Percentiles rank a stretch among this genome's conserved stretches.
Conservation (phyloP, 176 grass and related monocot genomes). For the Phoenix dactylifera region DNA sequence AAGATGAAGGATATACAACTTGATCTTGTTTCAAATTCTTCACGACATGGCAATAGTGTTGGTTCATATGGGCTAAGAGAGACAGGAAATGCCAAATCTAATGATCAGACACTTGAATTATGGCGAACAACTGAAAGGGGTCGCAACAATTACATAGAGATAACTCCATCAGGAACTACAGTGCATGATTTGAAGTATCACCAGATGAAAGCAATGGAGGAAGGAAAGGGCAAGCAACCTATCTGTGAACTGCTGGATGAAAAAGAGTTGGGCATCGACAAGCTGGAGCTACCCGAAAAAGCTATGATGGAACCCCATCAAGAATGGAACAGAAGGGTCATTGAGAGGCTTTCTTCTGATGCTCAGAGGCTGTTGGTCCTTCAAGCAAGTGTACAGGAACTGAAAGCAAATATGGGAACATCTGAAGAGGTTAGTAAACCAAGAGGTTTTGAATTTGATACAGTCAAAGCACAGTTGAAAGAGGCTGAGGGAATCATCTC, state of each 20-base stretch:
- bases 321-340: conserved; percentile 77
- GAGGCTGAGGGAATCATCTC: conserved; percentile 57
- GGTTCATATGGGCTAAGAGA: conserved; percentile 29
- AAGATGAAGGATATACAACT: conserved; percentile 92
- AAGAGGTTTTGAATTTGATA: conserved; percentile 31
- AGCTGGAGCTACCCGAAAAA: conserved; percentile 39
- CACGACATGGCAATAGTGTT: conserved; percentile 10
- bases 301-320: conserved; percentile 24
- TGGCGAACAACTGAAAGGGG: neutral
- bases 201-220: conserved; percentile 8
- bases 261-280: conserved; percentile 79
- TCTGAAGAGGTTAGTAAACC: conserved; percentile 15
- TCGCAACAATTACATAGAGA: conserved; percentile 6
- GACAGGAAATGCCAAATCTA: conserved; percentile 15
- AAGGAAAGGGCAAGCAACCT: conserved; percentile 26
- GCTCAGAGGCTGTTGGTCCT: conserved; percentile 51
- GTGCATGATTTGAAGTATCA: conserved; percentile 18
- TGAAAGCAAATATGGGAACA: conserved; percentile 39
- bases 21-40: conserved; percentile 63
- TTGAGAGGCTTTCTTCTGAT: conserved; percentile 52
- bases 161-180: conserved; percentile 21
- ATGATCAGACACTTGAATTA: conserved; percentile 32
- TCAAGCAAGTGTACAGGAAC: conserved; percentile 48
- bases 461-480: conserved; percentile 41
- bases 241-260: conserved; percentile 43